Evolutionary conservation across 2,329 filamentous ascomycete genomes (phyloP).

Genomic region (Penicillium sp.): DNA sequence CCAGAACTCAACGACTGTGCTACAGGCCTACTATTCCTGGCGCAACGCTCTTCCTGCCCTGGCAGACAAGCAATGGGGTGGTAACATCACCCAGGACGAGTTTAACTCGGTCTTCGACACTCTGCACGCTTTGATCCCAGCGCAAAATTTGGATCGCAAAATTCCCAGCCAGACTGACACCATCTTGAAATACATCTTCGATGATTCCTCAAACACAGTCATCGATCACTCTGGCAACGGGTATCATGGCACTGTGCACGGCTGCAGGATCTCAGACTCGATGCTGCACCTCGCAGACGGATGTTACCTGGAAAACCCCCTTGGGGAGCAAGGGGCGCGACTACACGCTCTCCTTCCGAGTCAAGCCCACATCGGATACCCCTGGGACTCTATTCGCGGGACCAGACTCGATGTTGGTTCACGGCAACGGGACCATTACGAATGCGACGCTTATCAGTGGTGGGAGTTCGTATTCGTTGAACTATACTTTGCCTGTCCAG

Average conservation of each 20-base stretch:
- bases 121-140: constrained; percentile 44
- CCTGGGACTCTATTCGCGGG: constrained; percentile 46
- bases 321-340: constrained; percentile 54
- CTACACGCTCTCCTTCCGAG: constrained; percentile 52
- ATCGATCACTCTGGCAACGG: constrained; percentile 32
- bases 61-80: constrained; percentile 57
- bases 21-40: constrained; percentile 52
- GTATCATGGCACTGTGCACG: constrained; percentile 39
- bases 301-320: constrained; percentile 49
- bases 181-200: constrained; percentile 47
- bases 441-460: constrained; percentile 41
- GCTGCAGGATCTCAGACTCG: constrained; percentile 35
- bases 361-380: constrained; percentile 34
- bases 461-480: constrained; percentile 41
- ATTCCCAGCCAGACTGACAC: constrained; percentile 41
- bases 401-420: constrained; percentile 43
- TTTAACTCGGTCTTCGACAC: constrained; percentile 42
- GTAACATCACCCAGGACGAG: constrained; percentile 42
- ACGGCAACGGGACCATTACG: constrained; percentile 31
- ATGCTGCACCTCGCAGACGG: constrained; percentile 33
- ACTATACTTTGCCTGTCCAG: constrained; percentile 41
- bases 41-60: constrained; percentile 46
- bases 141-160: constrained; percentile 48
- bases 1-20: constrained; percentile 48
- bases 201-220: constrained; percentile 29